A percentile compares a stretch with the other conserved stretches of the same genome.
These are phyloP conservation scores for Lachnellula occidentalis DNA, from an alignment of 2,329 filamentous ascomycete species.

Conservation along the genomic window DNA sequence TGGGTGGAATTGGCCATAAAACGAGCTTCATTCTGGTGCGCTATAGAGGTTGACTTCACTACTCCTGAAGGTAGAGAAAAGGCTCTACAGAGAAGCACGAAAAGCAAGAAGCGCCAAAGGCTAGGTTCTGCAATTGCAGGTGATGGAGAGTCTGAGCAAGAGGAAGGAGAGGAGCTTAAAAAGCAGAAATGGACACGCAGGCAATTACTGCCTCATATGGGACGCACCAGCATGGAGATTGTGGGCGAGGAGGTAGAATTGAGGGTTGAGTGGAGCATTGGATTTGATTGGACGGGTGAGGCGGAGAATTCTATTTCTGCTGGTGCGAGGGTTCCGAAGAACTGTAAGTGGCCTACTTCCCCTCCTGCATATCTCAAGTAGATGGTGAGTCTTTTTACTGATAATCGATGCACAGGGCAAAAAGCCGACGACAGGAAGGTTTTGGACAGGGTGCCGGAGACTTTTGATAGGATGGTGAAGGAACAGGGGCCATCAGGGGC, in stretches of 20 bases:
- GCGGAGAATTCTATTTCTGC: constrained; percentile 54
- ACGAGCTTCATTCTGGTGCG: constrained; percentile 58
- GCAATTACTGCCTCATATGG: constrained; percentile 50
- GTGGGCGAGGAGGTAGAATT: constrained; percentile 25
- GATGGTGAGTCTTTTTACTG: not conserved
- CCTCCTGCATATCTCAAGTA: not conserved
- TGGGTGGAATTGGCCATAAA: constrained; percentile 58
- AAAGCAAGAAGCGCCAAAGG: constrained; percentile 19
- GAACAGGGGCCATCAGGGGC: constrained; percentile 53
- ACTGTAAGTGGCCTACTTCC: constrained; percentile 48
- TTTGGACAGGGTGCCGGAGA: constrained; percentile 50
- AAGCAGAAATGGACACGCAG: constrained; percentile 32
- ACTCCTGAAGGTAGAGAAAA: constrained; percentile 29
- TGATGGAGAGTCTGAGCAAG: constrained; percentile 30
- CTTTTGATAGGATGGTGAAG: constrained; percentile 55
- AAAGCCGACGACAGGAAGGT: constrained; percentile 51
- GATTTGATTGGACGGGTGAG: constrained; percentile 70
- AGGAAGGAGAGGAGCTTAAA: constrained; percentile 17
- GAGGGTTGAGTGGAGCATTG: constrained; percentile 56
- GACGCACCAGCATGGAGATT: constrained; percentile 41
- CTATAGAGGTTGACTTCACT: constrained; percentile 44
- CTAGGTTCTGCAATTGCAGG: constrained; percentile 23
- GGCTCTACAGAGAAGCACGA: constrained; percentile 10
- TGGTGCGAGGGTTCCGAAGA: constrained; percentile 50
- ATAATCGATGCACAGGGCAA: constrained; percentile 43